Percentiles rank a stretch among this genome's conserved stretches.
These are phyloP conservation scores for Populus tomentosa DNA, from an alignment of 441 rosid species.

Conservation along the genomic window DNA sequence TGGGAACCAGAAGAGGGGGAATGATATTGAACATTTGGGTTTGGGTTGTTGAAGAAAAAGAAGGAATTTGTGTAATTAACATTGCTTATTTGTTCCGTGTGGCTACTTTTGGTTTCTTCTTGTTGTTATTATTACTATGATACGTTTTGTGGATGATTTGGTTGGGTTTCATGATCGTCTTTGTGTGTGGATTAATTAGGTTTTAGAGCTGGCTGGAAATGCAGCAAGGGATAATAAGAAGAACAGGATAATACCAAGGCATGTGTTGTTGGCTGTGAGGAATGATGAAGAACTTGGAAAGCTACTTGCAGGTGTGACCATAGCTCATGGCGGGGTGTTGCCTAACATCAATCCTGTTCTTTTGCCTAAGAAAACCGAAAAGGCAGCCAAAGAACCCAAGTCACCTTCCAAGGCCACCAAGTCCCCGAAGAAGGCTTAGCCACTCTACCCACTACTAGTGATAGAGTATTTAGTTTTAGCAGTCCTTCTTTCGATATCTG, in stretches of 20 bases:
- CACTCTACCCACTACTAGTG: background rate
- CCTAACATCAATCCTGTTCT: constrained; percentile 63
- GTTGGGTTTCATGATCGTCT: background rate
- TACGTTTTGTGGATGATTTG: background rate
- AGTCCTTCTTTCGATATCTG: background rate
- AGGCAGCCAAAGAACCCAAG: constrained; percentile 43
- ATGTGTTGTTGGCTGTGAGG: constrained; percentile 51
- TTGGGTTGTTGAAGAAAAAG: background rate
- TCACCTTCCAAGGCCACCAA: constrained; percentile 54
- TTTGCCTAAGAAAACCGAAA: constrained; percentile 47
- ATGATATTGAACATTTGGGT: background rate
- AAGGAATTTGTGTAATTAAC: background rate
- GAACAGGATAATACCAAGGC: constrained; percentile 56
- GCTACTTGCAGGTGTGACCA: constrained; percentile 55
- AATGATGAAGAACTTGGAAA: constrained; percentile 64
- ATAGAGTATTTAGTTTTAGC: background rate
- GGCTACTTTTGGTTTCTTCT: background rate
- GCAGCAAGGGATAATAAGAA: constrained; percentile 77
- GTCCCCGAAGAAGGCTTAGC: constrained; percentile 49
- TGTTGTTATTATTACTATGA: background rate
- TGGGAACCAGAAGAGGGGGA: background rate
- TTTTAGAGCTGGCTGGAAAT: constrained; percentile 78
- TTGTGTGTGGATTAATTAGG: constrained; percentile 26
- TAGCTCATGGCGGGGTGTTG: constrained; percentile 50
- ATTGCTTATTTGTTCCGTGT: background rate